Evolutionary conservation across 306 rosid genomes (phyloP).

Genomic region (Glycine latifolia): DNA sequence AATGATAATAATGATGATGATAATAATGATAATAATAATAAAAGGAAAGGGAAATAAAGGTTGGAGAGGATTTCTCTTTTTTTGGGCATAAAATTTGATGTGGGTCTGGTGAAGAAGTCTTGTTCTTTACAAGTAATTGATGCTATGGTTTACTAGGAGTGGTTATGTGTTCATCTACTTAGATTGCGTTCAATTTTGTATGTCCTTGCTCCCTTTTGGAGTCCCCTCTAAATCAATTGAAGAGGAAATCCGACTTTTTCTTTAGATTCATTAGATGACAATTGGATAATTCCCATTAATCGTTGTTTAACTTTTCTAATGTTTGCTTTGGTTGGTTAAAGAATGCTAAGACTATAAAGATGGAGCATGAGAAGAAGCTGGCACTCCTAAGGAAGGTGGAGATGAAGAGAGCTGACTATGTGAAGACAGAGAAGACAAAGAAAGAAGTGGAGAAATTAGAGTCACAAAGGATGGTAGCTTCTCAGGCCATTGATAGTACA

Average conservation of each 20-base stretch:
- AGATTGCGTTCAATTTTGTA: background rate
- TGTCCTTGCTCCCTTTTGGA: background rate
- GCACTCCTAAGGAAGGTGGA: conserved; percentile 77
- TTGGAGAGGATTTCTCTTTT: conserved; percentile 34
- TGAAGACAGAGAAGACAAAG: conserved; percentile 88
- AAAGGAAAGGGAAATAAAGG: conserved; percentile 29
- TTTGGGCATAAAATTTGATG: conserved; percentile 39
- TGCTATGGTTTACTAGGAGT: conserved; percentile 8
- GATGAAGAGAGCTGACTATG: conserved; percentile 84
- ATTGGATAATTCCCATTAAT: conserved; percentile 20
- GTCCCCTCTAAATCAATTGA: conserved; percentile 18
- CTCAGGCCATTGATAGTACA: conserved; percentile 89
- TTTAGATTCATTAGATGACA: background rate
- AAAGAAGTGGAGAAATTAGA: conserved; percentile 92
- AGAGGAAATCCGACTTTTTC: conserved; percentile 15
- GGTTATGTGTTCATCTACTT: conserved; percentile 32
- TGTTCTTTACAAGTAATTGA: conserved; percentile 32
- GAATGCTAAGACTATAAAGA: conserved; percentile 77
- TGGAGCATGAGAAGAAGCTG: conserved; percentile 81
- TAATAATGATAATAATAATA: background rate
- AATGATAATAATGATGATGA: too few species aligned
- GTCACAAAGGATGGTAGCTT: conserved; percentile 91
- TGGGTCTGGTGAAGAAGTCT: conserved; percentile 51
- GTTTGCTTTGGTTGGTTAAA: conserved; percentile 47
- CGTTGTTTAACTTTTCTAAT: conserved; percentile 31